phyloP scores from a whole-genome alignment of 257 asterid genomes.

The Asclepias syriaca region DNA sequence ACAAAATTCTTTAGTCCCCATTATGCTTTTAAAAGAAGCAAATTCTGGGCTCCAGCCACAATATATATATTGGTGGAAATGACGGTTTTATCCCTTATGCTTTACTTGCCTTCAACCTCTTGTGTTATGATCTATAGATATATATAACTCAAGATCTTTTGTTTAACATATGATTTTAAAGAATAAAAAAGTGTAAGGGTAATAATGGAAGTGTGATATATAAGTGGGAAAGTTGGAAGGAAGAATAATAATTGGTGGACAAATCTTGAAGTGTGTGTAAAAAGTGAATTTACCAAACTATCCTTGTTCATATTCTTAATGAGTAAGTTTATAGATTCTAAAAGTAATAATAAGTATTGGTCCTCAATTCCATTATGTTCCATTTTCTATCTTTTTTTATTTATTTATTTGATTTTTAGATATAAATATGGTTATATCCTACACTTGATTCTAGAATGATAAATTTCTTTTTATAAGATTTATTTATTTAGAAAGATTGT shows the following conservation, averaged over 20 bases:
- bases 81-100: slow-evolving; percentile 6
- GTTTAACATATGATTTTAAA: too few species aligned
- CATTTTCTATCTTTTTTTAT: too few species aligned
- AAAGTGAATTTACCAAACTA: background rate
- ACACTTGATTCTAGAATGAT: too few species aligned
- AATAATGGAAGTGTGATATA: too few species aligned
- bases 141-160: too few species aligned
- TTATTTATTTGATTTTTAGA: too few species aligned
- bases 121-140: background rate
- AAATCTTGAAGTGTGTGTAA: background rate
- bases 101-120: slow-evolving; percentile 7
- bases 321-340: background rate
- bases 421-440: too few species aligned
- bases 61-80: too few species aligned
- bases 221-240: background rate
- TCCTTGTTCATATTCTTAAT: background rate
- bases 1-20: background rate
- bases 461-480: too few species aligned
- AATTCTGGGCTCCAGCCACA: background rate
- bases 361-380: too few species aligned
- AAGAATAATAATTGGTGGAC: background rate
- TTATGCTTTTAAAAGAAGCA: slow-evolving; percentile 6
- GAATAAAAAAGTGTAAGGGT: too few species aligned
- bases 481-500: too few species aligned
- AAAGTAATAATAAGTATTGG: background rate